Evolutionary conservation across 2,329 filamentous ascomycete species (phyloP).

Genomic region (Aureobasidium leucospermi): DNA sequence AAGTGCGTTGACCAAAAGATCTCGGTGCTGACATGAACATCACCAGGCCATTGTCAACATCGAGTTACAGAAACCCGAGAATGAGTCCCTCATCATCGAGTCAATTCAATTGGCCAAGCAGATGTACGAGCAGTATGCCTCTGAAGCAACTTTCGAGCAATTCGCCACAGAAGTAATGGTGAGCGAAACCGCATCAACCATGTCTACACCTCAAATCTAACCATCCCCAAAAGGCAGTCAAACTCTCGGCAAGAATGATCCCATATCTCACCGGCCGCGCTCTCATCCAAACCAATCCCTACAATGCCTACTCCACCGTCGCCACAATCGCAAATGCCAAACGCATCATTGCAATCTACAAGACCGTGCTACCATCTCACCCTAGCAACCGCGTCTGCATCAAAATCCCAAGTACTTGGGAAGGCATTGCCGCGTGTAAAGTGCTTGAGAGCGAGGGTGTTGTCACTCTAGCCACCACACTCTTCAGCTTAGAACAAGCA

Average conservation of each 20-base stretch:
- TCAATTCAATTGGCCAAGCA: slow-evolving; percentile 13
- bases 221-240: not conserved
- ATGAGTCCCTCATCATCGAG: slow-evolving; percentile 7
- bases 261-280: slow-evolving; percentile 14
- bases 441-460: slow-evolving; percentile 47
- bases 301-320: slow-evolving; percentile 13
- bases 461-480: slow-evolving; percentile 54
- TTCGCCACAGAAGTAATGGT: slow-evolving; percentile 16
- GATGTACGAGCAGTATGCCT: slow-evolving; percentile 1
- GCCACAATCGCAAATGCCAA: slow-evolving; percentile 13
- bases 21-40: not conserved
- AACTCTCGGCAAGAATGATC: slow-evolving; percentile 7
- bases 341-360: slow-evolving; percentile 14
- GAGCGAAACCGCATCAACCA: not conserved
- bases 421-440: slow-evolving; percentile 54
- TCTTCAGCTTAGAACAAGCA: slow-evolving; percentile 57
- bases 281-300: slow-evolving; percentile 16
- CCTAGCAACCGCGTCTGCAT: slow-evolving; percentile 46
- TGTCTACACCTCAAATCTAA: not conserved
- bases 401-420: slow-evolving; percentile 58
- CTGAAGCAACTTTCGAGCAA: slow-evolving; percentile 12
- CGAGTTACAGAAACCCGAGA: slow-evolving; percentile 13
- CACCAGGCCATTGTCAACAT: slow-evolving; percentile 13
- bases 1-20: not conserved
- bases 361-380: not conserved